A percentile compares a stretch with the other conserved stretches of the same genome.
Conservation (phyloP, 192 early-diverging fungal species). For the Rhizophagus clarus region DNA sequence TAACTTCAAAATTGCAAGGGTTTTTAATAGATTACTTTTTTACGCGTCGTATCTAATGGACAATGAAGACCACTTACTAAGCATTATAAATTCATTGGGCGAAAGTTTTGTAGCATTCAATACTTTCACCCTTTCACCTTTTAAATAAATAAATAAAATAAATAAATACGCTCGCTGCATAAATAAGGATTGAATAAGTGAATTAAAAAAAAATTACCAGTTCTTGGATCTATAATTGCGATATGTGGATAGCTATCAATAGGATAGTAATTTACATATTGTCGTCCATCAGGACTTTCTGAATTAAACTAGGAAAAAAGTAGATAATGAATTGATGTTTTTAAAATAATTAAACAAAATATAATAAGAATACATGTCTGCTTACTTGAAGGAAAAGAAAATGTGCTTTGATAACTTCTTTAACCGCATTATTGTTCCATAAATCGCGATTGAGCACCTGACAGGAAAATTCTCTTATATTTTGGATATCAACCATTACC, state of each 20-base stretch:
- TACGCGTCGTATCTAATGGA: neutral
- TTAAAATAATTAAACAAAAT: neutral
- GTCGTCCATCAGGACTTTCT: constrained; percentile 69
- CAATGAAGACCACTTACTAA: constrained; percentile 48
- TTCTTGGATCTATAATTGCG: constrained; percentile 86
- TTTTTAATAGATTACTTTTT: neutral
- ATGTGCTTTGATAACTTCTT: constrained; percentile 72
- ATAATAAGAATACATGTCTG: neutral
- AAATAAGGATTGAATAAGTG: neutral
- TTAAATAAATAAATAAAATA: neutral
- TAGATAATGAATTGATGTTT: neutral
- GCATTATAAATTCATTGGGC: constrained; percentile 71
- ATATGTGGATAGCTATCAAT: constrained; percentile 77
- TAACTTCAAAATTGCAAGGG: constrained; percentile 38
- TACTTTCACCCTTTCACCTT: constrained; percentile 77
- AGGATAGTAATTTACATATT: constrained; percentile 75
- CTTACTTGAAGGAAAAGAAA: constrained; percentile 88
- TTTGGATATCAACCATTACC: constrained; percentile 87
- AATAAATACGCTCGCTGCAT: neutral
- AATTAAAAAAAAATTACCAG: constrained; percentile 51
- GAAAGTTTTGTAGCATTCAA: constrained; percentile 58
- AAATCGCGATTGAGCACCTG: constrained; percentile 92
- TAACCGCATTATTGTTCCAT: constrained; percentile 80
- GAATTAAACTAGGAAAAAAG: constrained; percentile 20
- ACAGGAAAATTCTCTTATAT: constrained; percentile 82